Evolutionary conservation across 441 rosid species (phyloP).

Genomic region (Jatropha multifida): DNA sequence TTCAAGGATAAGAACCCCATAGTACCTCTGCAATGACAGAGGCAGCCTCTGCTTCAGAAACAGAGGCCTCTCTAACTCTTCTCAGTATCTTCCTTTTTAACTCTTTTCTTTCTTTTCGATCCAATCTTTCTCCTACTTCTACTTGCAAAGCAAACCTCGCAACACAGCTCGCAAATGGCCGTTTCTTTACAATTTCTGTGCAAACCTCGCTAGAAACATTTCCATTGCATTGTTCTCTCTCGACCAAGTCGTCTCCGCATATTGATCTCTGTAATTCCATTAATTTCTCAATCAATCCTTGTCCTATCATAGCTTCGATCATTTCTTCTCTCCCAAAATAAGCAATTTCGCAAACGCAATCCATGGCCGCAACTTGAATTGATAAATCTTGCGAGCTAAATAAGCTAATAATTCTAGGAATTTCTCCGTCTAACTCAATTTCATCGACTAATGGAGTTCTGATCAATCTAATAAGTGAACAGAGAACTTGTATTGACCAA

Average conservation of each 20-base stretch:
- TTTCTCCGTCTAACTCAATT: slow-evolving; percentile 40
- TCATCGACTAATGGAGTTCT: slow-evolving; percentile 52
- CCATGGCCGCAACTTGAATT: slow-evolving; percentile 28
- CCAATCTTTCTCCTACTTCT: slow-evolving; percentile 53
- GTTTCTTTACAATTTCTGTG: background rate
- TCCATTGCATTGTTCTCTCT: background rate
- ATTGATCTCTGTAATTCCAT: slow-evolving; percentile 46
- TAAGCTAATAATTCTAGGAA: slow-evolving; percentile 37
- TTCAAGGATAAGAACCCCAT: slow-evolving; percentile 54
- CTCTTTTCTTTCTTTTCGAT: slow-evolving; percentile 35
- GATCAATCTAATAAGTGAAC: slow-evolving; percentile 38
- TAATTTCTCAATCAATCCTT: slow-evolving; percentile 41
- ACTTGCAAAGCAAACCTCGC: slow-evolving; percentile 51
- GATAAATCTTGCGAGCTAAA: slow-evolving; percentile 29
- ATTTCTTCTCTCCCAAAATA: slow-evolving; percentile 53
- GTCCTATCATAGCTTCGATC: slow-evolving; percentile 40
- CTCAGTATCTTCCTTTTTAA: slow-evolving; percentile 45
- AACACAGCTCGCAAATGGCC: slow-evolving; percentile 40
- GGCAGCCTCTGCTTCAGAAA: slow-evolving; percentile 49
- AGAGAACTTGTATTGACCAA: slow-evolving; percentile 38
- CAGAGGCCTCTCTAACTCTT: slow-evolving; percentile 41
- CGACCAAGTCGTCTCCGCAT: slow-evolving; percentile 9
- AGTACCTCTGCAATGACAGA: slow-evolving; percentile 47
- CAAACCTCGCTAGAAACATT: no score
- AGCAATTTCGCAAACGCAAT: slow-evolving; percentile 50